These are phyloP conservation scores for Pontederia crassipes DNA, from an alignment of 176 grass and related monocot species.

Conservation along the genomic window DNA sequence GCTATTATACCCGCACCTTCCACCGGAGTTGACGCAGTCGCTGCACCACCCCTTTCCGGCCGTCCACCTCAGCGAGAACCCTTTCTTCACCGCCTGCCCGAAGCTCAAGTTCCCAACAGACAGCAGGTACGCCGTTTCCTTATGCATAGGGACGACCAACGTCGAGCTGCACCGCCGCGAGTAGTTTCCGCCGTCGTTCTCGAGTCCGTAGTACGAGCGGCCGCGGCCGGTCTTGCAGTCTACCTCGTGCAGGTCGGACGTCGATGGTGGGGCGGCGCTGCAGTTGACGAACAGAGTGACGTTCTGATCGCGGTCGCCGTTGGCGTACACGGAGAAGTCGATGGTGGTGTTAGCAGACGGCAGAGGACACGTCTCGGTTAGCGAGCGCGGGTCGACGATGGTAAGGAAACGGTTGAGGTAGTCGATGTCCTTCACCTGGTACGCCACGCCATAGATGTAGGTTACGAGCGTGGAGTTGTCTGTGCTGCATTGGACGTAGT, in stretches of 20 bases:
- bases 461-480: background rate
- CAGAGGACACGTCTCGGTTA: rapidly evolving
- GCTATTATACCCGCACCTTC: constrained; percentile 29
- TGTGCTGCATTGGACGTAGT: background rate
- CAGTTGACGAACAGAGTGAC: background rate
- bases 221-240: background rate
- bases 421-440: background rate
- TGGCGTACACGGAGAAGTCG: background rate
- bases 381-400: constrained; percentile 1
- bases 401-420: background rate
- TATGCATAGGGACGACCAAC: background rate
- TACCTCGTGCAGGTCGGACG: background rate
- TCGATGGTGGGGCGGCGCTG: background rate
- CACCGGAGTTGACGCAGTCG: constrained; percentile 27
- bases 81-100: background rate
- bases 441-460: background rate
- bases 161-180: constrained; percentile 11
- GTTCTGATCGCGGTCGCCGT: constrained; percentile 6
- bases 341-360: background rate
- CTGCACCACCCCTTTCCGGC: constrained; percentile 28
- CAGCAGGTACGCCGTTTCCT: background rate
- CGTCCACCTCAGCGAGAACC: constrained; percentile 31
- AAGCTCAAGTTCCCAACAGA: constrained; percentile 10
- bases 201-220: background rate
- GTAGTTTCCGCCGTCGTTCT: background rate